phyloP scores from a whole-genome alignment of 805 yeast genomes.

The Sporopachydermia quercuum region DNA sequence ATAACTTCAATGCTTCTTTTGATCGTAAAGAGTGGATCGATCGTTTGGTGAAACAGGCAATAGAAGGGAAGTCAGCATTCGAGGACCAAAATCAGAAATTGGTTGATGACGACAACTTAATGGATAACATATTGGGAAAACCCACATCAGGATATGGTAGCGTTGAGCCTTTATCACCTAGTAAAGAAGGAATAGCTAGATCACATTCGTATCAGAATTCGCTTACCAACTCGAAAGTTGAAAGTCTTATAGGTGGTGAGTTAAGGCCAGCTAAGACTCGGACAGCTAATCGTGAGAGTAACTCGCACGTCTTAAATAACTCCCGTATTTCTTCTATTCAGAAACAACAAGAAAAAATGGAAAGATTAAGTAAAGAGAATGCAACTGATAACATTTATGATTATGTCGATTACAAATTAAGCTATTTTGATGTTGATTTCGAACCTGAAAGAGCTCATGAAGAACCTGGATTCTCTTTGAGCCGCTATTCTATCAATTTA shows the following conservation, averaged over 20 bases:
- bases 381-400: constrained; percentile 7
- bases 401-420: not conserved
- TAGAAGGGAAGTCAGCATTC: not conserved
- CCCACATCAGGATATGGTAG: too few species aligned
- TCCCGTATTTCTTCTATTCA: constrained; percentile 16
- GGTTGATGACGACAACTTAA: too few species aligned
- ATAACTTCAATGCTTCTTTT: not conserved
- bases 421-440: constrained; percentile 3
- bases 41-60: not conserved
- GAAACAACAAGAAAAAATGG: not conserved
- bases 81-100: not conserved
- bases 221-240: too few species aligned
- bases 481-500: constrained; percentile 35
- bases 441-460: constrained; percentile 21
- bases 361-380: not conserved
- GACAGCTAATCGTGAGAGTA: constrained; percentile 2
- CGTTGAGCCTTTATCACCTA: not conserved
- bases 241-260: too few species aligned
- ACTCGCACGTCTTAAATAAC: constrained; percentile 17
- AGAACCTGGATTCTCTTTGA: constrained; percentile 26
- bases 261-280: not conserved
- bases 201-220: too few species aligned
- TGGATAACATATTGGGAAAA: too few species aligned
- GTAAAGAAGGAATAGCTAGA: too few species aligned
- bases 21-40: constrained; percentile 2